Evolutionary conservation across 169 alveolate species (phyloP).

Genomic region (Eimeria mitis): DNA sequence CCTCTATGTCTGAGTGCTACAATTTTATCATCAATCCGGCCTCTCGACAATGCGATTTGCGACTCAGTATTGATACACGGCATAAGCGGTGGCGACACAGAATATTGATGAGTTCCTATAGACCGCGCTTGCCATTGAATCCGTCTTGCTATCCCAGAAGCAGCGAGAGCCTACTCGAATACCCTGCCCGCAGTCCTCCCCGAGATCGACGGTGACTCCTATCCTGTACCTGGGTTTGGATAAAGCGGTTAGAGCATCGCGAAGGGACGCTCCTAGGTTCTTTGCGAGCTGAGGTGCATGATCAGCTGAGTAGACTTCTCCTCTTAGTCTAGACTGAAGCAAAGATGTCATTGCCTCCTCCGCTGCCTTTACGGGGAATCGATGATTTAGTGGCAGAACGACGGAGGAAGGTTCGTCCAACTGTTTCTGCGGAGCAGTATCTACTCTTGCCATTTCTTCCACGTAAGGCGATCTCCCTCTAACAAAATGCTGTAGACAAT

Average conservation of each 20-base stretch:
- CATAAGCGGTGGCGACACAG: slow-evolving; percentile 66
- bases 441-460: slow-evolving; percentile 4
- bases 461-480: not conserved
- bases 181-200: slow-evolving; percentile 70
- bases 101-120: slow-evolving; percentile 24
- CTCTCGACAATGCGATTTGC: not conserved
- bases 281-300: slow-evolving; percentile 38
- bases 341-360: slow-evolving; percentile 38
- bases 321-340: slow-evolving; percentile 36
- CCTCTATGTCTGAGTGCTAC: not conserved
- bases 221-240: slow-evolving; percentile 45
- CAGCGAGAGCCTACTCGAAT: slow-evolving; percentile 64
- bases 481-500: not conserved
- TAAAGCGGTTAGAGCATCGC: slow-evolving; percentile 24
- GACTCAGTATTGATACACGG: slow-evolving; percentile 47
- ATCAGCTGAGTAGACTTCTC: slow-evolving; percentile 46
- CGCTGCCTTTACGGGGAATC: slow-evolving; percentile 60
- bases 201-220: slow-evolving; percentile 46
- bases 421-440: slow-evolving; percentile 5
- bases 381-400: slow-evolving; percentile 40
- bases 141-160: slow-evolving; percentile 48
- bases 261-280: slow-evolving; percentile 19
- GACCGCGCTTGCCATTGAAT: slow-evolving; percentile 33
- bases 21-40: not conserved
- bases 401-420: slow-evolving; percentile 34